Conservation (phyloP, 2,329 filamentous ascomycete genomes). For the Trichoderma sp. region DNA sequence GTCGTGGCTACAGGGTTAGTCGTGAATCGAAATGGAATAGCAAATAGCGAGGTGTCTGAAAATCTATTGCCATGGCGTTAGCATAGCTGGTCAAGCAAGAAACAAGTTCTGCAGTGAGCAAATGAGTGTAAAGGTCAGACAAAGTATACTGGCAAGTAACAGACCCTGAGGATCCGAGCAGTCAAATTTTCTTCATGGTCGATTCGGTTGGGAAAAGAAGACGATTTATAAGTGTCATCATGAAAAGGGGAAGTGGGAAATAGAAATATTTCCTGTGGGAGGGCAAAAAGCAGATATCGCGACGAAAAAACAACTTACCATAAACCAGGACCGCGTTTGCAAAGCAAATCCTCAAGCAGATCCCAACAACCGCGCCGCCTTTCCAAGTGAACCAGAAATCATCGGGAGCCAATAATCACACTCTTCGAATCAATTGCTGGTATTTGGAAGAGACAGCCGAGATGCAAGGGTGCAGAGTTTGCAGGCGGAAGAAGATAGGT, state of each 20-base stretch:
- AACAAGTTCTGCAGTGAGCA: background rate
- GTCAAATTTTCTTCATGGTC: slow-evolving; percentile 75
- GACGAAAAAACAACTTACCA: slow-evolving; percentile 27
- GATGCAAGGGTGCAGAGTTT: background rate
- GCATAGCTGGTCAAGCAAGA: background rate
- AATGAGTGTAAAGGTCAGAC: slow-evolving; percentile 56
- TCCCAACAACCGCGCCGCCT: background rate
- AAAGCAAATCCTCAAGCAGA: background rate
- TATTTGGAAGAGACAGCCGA: background rate
- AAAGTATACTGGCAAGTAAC: slow-evolving; percentile 90
- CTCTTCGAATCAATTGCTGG: background rate
- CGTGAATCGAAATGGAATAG: background rate
- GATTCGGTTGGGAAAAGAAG: slow-evolving; percentile 90
- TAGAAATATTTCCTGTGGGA: background rate
- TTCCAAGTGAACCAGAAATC: background rate
- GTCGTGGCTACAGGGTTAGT: slow-evolving; percentile 3
- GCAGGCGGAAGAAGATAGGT: background rate
- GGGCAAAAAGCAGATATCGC: slow-evolving; percentile 21
- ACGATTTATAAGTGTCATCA: slow-evolving; percentile 72
- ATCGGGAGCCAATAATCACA: background rate
- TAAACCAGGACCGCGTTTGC: background rate
- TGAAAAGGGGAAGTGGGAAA: slow-evolving; percentile 36
- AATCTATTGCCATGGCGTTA: slow-evolving; percentile 9
- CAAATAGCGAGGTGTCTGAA: background rate
- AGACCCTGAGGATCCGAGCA: slow-evolving; percentile 65